Base-by-base conservation (phyloP, 352 stramenopile species). In the Phytophthora hibernalis region DNA sequence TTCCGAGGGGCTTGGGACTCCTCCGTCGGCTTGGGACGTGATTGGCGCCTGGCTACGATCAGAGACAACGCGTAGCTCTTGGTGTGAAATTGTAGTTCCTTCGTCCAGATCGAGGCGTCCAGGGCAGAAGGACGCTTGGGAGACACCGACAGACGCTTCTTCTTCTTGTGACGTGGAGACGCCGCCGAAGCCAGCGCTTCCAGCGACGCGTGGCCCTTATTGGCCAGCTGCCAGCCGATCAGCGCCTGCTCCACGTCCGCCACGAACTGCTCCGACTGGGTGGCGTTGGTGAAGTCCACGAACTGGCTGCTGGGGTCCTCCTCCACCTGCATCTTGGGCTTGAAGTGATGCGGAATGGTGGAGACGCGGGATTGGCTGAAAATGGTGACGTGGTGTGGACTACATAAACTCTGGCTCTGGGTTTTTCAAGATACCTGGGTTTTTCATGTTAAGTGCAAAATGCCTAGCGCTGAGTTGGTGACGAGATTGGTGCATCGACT, bases 231-330 rank as follows among this genome's bases (percentile, higher is more conserved):
- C 87, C 87, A 95, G 22, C 65, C 59, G 33, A 91, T 83, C 21
- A 95, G 77, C 52, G 79, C 76, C 67, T 93, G 83, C 70, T 95
- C 87, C 31, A 90, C 43, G 64, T 90, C 84, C 22, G 87, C 80
- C 13, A 91, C 67, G 74, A 95, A 92, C 72, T 91, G 83, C 70
- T 95, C 87, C 48, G 87, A 74, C 61, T 71, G 72, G 31, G 87
- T 95, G 52, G 85, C 87, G 65, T 93, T 95, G 55, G 87, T 95
- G 54, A 91, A 95, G 71, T 95, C 87, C 45, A 95, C 82, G 63
- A 93, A 95, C 51, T 93, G 87, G 59, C 80, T 90, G 78, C 82
- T 89, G 52, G 85, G 85, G 64, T 95, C 87, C 66, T 95, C 80
- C 49, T 95, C 87, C 52, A 93, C 86, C 66, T 89, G 65, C 80